Evolutionary conservation across 2,329 filamentous ascomycete species (phyloP).

Genomic region (Metarhizium anisopliae): DNA sequence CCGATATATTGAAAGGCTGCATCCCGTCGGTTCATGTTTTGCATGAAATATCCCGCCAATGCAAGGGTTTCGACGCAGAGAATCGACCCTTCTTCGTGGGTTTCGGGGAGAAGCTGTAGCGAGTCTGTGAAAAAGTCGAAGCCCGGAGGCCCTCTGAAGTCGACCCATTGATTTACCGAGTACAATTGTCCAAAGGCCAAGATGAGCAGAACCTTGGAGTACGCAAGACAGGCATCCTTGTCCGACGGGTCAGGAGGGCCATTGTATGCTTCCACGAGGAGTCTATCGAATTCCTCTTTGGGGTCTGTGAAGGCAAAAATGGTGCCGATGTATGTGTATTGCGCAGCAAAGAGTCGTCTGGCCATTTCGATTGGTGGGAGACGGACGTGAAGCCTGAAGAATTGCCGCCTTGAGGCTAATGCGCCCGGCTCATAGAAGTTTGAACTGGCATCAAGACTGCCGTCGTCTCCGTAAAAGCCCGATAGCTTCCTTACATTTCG

Average conservation of each 20-base stretch:
- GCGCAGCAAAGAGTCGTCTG: slow-evolving; percentile 38
- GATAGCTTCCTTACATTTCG: slow-evolving; percentile 26
- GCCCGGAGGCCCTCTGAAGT: slow-evolving; percentile 42
- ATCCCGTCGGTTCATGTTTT: slow-evolving; percentile 46
- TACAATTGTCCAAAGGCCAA: slow-evolving; percentile 48
- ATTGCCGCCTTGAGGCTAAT: slow-evolving; percentile 22
- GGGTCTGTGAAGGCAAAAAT: slow-evolving; percentile 46
- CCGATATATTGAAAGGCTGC: slow-evolving; percentile 47
- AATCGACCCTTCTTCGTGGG: slow-evolving; percentile 45
- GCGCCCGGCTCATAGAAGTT: slow-evolving; percentile 25
- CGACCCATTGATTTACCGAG: slow-evolving; percentile 46
- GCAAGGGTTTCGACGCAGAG: slow-evolving; percentile 46
- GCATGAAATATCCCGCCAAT: slow-evolving; percentile 47
- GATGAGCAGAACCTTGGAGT: slow-evolving; percentile 42
- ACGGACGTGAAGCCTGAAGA: slow-evolving; percentile 18
- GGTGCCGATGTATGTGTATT: slow-evolving; percentile 47
- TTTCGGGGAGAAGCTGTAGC: slow-evolving; percentile 41
- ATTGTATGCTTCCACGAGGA: slow-evolving; percentile 34
- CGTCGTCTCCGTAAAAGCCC: slow-evolving; percentile 22
- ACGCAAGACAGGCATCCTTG: slow-evolving; percentile 36
- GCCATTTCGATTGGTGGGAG: slow-evolving; percentile 42
- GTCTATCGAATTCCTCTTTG: slow-evolving; percentile 31
- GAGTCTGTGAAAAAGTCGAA: slow-evolving; percentile 46
- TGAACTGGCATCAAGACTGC: slow-evolving; percentile 19
- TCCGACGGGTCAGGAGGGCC: slow-evolving; percentile 31